Evolutionary conservation across 306 rosid species (phyloP), one percentile per base, ranked within the genome.

Genomic region (Ormosia emarginata): DNA sequence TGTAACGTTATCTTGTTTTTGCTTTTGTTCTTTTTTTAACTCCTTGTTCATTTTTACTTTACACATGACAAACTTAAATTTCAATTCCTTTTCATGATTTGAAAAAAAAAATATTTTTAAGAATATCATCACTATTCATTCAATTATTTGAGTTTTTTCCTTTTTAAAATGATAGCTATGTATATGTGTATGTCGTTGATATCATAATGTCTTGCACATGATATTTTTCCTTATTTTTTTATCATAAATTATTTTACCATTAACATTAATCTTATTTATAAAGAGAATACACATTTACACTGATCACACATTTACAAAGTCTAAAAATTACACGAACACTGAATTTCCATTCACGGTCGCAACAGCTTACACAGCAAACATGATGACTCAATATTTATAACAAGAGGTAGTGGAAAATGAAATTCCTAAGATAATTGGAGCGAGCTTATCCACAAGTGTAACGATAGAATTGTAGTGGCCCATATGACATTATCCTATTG

Each of bases 381-480:
- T 43, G 3, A 59, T 10, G 9, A 24, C 14, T 58, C 29, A 39
- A n/a, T 2, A 78, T 8, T 49, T n/a, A 37, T n/a, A 57, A 52
- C 29, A 32, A 58, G 15, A 12, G 58, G 34, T 2, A 29, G 37
- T 17, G 71, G 63, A 63, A 71, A 78, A 18, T 4, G 77, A 73
- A 4, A 66, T 10, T 18, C 14, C 46, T 44, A 71, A 64, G 12
- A 64, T 29, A 52, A 6, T 29, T 66, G 79, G 81, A 85, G 41
- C 24, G 4, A 65, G n/a, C 57, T 62, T 24, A 76, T 81, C 94
- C 97, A 90, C 90, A 85, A 49, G 62, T 36, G 33, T 12, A 78
- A 72, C 6, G 90, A 86, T 88, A 89, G 81, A 52, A 75, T 29
- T 7, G 8, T 37, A 66, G 79, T 52, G 88, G 83, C 43, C 49